Base-by-base conservation (phyloP, 2,329 filamentous ascomycete species). In the Uncinocarpus reesii region DNA sequence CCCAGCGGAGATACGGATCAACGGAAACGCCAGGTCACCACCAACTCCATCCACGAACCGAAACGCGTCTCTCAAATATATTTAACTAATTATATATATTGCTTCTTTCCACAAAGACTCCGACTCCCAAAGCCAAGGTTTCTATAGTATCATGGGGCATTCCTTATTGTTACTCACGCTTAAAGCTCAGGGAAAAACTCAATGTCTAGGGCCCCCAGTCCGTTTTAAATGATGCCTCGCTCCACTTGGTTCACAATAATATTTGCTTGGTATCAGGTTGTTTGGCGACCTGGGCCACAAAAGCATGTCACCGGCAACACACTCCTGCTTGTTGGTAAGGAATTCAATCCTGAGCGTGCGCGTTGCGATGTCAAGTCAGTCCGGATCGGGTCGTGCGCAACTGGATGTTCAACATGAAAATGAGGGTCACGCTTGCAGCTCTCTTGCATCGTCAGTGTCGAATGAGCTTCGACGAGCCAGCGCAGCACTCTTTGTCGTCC, bases 241-340 rank as follows among this genome's bases (percentile, higher is more conserved):
- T 28, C 11, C 13, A 20, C 40, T 15, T 13, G 28, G 28, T 34
- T 29, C 41, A 43, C 41, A 31, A 13, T 15, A 4, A 8, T 31
- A 42, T 43, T 43, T 24, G 40, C 40, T 42, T 20, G 38, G 24
- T 29, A 29, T 29, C 38, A 42, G 20, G 15, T 11, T 34, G 11
- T 43, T 43, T 43, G 41, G 20, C 20, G 28, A 34, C 16, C 23
- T 34, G 28, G 41, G 41, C 28, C 41, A 43, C 41, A 34, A 34
- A 20, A 16, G 20, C 29, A 23, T 18, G 15, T 34, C 15, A 42
- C 13, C n/a, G n/a, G n/a, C n/a, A n/a, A n/a, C n/a, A n/a, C n/a
- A n/a, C n/a, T n/a, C n/a, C n/a, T n/a, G n/a, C n/a, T n/a, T n/a
- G n/a, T n/a, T n/a, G n/a, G n/a, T n/a, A n/a, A n/a, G n/a, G n/a